Evolutionary conservation across 2,329 filamentous ascomycete genomes (phyloP).

Genomic region (Xylariales sp.): DNA sequence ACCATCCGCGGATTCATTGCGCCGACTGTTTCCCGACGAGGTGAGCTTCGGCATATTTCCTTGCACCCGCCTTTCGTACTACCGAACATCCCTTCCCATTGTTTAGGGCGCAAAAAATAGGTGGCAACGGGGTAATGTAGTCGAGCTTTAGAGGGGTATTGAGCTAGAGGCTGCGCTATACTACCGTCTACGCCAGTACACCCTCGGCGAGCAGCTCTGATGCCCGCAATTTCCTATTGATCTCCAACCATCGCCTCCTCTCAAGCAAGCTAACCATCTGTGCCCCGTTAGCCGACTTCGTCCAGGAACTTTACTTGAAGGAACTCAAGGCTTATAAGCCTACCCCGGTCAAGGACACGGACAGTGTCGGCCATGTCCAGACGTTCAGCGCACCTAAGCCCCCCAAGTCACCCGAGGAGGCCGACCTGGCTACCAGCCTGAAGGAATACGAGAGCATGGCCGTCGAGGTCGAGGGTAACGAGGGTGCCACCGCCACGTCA

Average conservation of each 20-base stretch:
- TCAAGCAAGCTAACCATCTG: slow-evolving; percentile 26
- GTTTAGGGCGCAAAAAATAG: slow-evolving; percentile 7
- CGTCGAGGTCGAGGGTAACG: slow-evolving; percentile 93
- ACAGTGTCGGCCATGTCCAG: slow-evolving; percentile 91
- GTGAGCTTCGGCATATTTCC: slow-evolving; percentile 57
- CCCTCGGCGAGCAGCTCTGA: neutral
- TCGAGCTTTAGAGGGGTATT: neutral
- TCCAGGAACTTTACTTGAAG: slow-evolving; percentile 97
- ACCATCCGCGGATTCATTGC: slow-evolving; percentile 68
- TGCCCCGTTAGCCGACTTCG: slow-evolving; percentile 84
- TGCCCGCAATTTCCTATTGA: neutral
- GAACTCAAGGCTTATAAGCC: slow-evolving; percentile 97
- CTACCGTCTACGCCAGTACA: neutral
- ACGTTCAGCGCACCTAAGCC: slow-evolving; percentile 84
- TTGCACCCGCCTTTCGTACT: slow-evolving; percentile 36
- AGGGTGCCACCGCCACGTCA: slow-evolving; percentile 68
- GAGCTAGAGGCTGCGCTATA: neutral
- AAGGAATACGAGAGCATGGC: slow-evolving; percentile 94
- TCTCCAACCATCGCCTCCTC: neutral
- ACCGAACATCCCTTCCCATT: neutral
- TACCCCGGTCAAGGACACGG: slow-evolving; percentile 82
- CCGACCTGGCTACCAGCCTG: slow-evolving; percentile 89
- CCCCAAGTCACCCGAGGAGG: slow-evolving; percentile 91
- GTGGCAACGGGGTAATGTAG: neutral
- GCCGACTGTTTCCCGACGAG: slow-evolving; percentile 70